Conservation (phyloP, 768 basidiomycete species). For the Terana coerulea region DNA sequence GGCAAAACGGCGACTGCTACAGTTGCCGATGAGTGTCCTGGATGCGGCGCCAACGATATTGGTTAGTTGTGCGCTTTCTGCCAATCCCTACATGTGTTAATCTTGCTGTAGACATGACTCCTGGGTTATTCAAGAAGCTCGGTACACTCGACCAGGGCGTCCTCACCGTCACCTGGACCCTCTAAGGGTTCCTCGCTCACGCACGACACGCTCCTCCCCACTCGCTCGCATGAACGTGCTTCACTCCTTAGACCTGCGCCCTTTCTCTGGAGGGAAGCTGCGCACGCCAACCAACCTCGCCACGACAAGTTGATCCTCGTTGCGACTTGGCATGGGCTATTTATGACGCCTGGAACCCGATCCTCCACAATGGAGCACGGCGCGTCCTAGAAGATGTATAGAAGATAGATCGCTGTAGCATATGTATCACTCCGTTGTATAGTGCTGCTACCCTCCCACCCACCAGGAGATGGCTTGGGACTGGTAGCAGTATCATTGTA, state of each 20-base stretch:
- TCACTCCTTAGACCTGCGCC: background rate
- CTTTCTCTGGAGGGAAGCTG: slow-evolving; percentile 12
- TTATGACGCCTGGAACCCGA: slow-evolving; percentile 10
- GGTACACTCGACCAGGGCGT: slow-evolving; percentile 44
- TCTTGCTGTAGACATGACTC: slow-evolving; percentile 62
- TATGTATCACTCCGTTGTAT: slow-evolving; percentile 3
- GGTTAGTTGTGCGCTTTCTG: slow-evolving; percentile 38
- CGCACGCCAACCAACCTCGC: background rate
- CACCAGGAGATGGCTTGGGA: slow-evolving; percentile 11
- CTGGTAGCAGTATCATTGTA: background rate
- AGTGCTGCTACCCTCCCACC: slow-evolving; percentile 1
- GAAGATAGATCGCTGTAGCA: slow-evolving; percentile 7
- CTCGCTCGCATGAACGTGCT: background rate
- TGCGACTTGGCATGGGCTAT: slow-evolving; percentile 3
- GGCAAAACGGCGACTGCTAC: slow-evolving; percentile 14
- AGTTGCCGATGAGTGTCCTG: slow-evolving; percentile 55
- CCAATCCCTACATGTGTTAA: background rate
- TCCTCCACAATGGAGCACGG: background rate
- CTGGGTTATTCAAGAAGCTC: slow-evolving; percentile 52
- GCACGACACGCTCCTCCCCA: background rate
- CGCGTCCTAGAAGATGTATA: slow-evolving; percentile 7
- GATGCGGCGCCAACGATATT: slow-evolving; percentile 49
- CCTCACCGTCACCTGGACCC: slow-evolving; percentile 53
- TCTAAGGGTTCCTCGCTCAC: background rate
- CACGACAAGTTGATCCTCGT: slow-evolving; percentile 3